Base-by-base conservation (phyloP, 129 eudicot genomes). In the sunflower (Helianthus annuus) region DNA sequence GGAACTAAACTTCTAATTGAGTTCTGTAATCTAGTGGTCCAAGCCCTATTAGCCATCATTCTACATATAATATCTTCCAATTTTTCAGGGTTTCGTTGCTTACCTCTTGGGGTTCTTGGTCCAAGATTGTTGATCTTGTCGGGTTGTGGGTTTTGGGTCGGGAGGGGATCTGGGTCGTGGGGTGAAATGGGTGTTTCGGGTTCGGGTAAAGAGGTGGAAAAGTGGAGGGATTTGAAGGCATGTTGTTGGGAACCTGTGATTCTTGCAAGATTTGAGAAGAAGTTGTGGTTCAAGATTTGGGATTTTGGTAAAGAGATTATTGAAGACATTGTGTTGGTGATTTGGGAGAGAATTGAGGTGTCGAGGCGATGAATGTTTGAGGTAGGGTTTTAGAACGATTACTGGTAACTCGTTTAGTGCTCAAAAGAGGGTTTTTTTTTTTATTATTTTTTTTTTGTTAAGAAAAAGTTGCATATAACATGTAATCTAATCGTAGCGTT, bases 21-120 rank as follows among this genome's bases (percentile, higher is more conserved):
- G 80, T 94, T 90, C 69, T 90, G 97, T 15, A 94, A 84, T 57
- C 97, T 96, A 53, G 96, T 90, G 8, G 97, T 94, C 98, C 97
- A 94, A 1, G 87, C 96, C 51, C 98, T 79, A 67, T 81, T 94
- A 39, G 93, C 87, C 97, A 94, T 94, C 97, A 94, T 94, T 71
- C 93, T 85, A 42, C 86, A 80, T 0, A 92, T 92, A 0, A 64
- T 53, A 81, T 84, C 88, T 45, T 93, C 97, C 0, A 80, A 19
- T 22, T 85, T 89, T 76, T 89, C 98, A 14, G 90, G 82, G 86
- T 71, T 79, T 64, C 61, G 81, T 52, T 57, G 80, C 86, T 78
- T 88, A 81, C 89, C 88, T 85, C 86, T 74, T 44, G 68, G 71
- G 73, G 61, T 42, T 60, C 80, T 56, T 34, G 76, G 68, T 19